phyloP scores from a whole-genome alignment of 352 stramenopile genomes.

The Globisporangium yorkense region DNA sequence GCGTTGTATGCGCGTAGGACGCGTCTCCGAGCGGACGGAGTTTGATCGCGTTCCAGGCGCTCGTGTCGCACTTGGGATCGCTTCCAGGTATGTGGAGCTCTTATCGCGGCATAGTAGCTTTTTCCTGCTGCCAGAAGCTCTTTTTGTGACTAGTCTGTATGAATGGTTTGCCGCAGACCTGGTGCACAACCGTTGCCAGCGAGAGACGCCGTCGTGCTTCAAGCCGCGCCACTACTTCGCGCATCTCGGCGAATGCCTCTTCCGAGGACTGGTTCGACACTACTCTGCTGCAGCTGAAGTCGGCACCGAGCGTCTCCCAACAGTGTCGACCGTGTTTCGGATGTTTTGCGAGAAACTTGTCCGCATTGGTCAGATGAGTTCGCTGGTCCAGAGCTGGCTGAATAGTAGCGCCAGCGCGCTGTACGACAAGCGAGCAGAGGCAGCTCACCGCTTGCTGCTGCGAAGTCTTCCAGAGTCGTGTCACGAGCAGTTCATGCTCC shows the following conservation, averaged over 20 bases:
- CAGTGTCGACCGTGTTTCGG: conserved; percentile 29
- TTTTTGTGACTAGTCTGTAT: background rate
- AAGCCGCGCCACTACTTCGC: conserved; percentile 37
- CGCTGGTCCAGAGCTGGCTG: conserved; percentile 46
- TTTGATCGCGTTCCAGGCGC: conserved; percentile 19
- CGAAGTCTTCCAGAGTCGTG: conserved; percentile 39
- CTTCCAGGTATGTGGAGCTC: conserved; percentile 33
- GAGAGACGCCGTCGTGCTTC: conserved; percentile 39
- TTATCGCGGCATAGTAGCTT: background rate
- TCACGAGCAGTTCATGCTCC: conserved; percentile 40
- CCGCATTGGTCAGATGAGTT: conserved; percentile 43
- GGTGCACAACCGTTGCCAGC: conserved; percentile 53
- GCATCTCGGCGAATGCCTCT: conserved; percentile 34
- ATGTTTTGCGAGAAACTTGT: conserved; percentile 59
- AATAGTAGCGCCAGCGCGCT: conserved; percentile 9
- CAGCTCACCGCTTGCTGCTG: conserved; percentile 28
- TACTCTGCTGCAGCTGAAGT: background rate
- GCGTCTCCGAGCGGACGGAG: conserved; percentile 5
- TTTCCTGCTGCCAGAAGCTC: background rate
- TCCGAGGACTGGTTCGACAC: conserved; percentile 18
- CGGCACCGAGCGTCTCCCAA: background rate
- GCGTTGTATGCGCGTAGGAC: background rate
- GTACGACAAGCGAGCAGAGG: conserved; percentile 6
- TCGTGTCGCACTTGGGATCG: conserved; percentile 37
- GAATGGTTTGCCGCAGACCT: conserved; percentile 26